Evolutionary conservation across 2,329 filamentous ascomycete species (phyloP).

Genomic region (Blastomyces silverae): DNA sequence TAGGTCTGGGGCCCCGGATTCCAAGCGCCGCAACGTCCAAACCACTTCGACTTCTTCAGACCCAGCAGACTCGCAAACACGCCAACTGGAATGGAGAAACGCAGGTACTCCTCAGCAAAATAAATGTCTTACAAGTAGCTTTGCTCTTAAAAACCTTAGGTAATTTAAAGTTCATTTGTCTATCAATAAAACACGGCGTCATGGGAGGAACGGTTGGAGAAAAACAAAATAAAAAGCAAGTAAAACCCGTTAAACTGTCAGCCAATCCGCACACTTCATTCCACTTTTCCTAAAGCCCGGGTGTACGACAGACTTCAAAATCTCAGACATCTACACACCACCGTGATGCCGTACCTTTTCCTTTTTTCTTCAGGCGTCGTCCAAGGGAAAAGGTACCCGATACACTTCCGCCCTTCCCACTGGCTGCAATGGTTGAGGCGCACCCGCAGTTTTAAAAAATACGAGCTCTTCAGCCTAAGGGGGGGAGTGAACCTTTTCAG

Average conservation of each 20-base stretch:
- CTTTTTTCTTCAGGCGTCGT: no score
- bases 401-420: background rate
- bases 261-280: background rate
- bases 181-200: background rate
- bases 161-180: background rate
- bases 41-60: background rate
- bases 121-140: background rate
- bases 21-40: no score
- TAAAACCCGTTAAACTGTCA: background rate
- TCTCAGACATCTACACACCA: constrained; percentile 9
- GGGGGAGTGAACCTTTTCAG: constrained; percentile 3
- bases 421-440: background rate
- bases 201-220: no score
- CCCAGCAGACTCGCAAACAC: background rate
- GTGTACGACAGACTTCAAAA: background rate
- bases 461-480: constrained; percentile 5
- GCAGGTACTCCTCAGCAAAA: background rate
- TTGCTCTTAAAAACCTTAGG: background rate
- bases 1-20: background rate
- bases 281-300: background rate
- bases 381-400: constrained; percentile 9
- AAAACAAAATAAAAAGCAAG: background rate
- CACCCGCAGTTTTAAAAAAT: background rate
- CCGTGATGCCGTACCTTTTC: constrained; percentile 2
- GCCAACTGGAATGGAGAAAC: background rate